Evolutionary conservation across 2,329 filamentous ascomycete genomes (phyloP).

Genomic region (Proliferodiscus dingleyae): DNA sequence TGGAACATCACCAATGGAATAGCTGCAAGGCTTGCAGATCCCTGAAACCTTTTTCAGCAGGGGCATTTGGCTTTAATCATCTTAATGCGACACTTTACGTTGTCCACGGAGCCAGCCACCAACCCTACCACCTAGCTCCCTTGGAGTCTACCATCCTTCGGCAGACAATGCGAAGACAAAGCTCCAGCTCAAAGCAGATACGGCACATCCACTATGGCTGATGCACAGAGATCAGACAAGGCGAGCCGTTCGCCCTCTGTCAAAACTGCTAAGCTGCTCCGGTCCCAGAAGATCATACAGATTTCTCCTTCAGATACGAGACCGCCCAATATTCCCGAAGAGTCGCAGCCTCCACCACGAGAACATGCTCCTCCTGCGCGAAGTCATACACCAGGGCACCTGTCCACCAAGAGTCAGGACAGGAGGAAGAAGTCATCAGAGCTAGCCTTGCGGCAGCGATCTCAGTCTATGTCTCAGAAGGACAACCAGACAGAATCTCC

Average conservation of each 20-base stretch:
- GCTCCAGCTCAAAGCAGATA: conserved; percentile 16
- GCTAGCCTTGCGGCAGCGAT: conserved; percentile 29
- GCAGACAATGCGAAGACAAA: conserved; percentile 25
- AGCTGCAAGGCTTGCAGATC: conserved; percentile 11
- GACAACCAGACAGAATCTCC: conserved; percentile 20
- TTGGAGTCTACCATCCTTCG: conserved; percentile 6
- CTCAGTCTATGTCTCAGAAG: conserved; percentile 31
- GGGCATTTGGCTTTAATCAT: conserved; percentile 3
- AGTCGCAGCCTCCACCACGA: conserved; percentile 33
- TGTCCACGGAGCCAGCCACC: conserved; percentile 9
- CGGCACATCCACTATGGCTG: conserved; percentile 31
- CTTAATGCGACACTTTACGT: conserved; percentile 18
- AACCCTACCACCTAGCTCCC: conserved; percentile 2
- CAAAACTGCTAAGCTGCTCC: conserved; percentile 41
- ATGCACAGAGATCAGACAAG: conserved; percentile 29
- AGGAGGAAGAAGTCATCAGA: conserved; percentile 28
- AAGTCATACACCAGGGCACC: conserved; percentile 58
- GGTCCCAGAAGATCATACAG: conserved; percentile 49
- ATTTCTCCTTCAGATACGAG: conserved; percentile 34
- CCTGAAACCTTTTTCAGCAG: conserved; percentile 11
- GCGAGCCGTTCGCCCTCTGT: conserved; percentile 28
- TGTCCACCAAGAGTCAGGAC: conserved; percentile 50
- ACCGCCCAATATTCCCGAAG: conserved; percentile 34
- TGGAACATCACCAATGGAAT: conserved; percentile 4
- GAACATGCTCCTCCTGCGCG: conserved; percentile 39